Evolutionary conservation across 2,329 filamentous ascomycete species (phyloP).

Genomic region (Coniella lustricola): DNA sequence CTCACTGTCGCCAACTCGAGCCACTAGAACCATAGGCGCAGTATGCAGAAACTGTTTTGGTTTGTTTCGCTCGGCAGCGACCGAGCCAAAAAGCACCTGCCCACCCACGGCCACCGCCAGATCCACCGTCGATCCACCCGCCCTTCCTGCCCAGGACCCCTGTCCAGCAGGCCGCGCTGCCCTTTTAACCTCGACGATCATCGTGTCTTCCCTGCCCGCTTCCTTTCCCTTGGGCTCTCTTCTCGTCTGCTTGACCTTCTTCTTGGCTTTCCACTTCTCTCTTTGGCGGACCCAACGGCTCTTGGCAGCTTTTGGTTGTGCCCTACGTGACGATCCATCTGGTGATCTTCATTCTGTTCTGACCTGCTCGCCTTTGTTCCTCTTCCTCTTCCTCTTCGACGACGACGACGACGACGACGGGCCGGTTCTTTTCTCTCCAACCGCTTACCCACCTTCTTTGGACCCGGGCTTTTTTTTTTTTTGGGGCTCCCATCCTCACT

Average conservation of each 20-base stretch:
- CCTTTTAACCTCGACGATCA: constrained; percentile 8
- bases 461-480: too few relatives aligned
- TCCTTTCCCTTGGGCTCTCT: background rate
- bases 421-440: too few relatives aligned
- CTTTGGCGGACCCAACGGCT: background rate
- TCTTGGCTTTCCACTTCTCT: constrained; percentile 1
- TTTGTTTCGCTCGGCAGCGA: constrained; percentile 8
- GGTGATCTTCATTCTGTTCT: constrained; percentile 11
- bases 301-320: background rate
- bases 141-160: background rate
- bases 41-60: background rate
- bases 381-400: too few relatives aligned
- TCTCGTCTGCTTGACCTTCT: background rate
- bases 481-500: too few relatives aligned
- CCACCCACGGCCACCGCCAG: constrained; percentile 12
- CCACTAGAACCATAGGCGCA: too few relatives aligned
- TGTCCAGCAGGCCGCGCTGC: background rate
- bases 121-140: background rate
- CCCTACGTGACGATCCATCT: constrained; percentile 3
- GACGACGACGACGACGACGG: too few relatives aligned
- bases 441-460: background rate
- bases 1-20: too few relatives aligned
- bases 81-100: constrained; percentile 14
- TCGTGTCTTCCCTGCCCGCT: constrained; percentile 7
- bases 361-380: background rate